These are phyloP conservation scores for Thelonectria rubi DNA, from an alignment of 2,329 filamentous ascomycete species.

Conservation along the genomic window DNA sequence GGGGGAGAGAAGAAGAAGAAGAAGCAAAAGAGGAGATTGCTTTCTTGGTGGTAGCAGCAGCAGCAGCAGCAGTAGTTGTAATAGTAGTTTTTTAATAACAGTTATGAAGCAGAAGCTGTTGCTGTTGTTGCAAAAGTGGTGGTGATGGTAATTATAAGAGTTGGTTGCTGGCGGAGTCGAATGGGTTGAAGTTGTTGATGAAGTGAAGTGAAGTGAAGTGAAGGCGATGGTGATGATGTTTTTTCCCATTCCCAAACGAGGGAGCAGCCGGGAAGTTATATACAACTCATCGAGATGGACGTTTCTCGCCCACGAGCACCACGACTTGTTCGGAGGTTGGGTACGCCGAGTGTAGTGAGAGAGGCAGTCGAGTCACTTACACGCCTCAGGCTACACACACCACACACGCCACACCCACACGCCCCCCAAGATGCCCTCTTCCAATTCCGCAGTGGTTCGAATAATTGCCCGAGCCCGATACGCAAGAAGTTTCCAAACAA, in stretches of 20 bases:
- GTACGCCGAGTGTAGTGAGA: neutral
- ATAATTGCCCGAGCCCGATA: slow-evolving; percentile 1
- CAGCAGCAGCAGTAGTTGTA: neutral
- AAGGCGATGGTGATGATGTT: slow-evolving; percentile 20
- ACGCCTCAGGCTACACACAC: neutral
- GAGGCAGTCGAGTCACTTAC: neutral
- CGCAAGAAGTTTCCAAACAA: slow-evolving; percentile 32
- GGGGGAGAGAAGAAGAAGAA: slow-evolving; percentile 1
- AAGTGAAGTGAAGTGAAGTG: no score
- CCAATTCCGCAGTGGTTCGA: neutral
- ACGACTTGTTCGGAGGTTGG: neutral
- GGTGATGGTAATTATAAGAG: neutral
- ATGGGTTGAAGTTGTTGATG: slow-evolving; percentile 1
- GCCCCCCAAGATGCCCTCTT: neutral
- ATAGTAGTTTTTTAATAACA: neutral
- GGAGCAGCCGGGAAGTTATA: slow-evolving; percentile 20
- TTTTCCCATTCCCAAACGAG: slow-evolving; percentile 6
- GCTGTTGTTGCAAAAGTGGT: no score
- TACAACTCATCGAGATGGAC: neutral
- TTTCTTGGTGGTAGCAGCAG: slow-evolving; percentile 2
- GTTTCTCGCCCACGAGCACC: neutral
- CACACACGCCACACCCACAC: no score
- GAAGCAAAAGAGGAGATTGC: neutral
- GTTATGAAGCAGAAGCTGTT: neutral
- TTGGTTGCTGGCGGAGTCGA: slow-evolving; percentile 13